phyloP scores from a whole-genome alignment of 768 basidiomycete species.

The Lyophyllum decastes region DNA sequence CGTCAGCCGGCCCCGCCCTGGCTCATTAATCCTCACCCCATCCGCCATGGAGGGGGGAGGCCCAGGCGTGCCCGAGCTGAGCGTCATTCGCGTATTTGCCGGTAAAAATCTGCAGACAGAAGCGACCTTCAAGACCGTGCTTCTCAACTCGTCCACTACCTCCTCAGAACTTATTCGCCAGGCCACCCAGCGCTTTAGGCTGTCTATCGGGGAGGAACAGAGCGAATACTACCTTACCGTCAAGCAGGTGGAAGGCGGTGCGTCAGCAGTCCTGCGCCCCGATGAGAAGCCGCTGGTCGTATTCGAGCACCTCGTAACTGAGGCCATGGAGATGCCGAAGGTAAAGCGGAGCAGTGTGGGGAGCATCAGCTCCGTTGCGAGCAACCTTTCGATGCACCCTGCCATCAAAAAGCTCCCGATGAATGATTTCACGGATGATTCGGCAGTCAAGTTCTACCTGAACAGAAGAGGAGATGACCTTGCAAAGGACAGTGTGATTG shows the following conservation, averaged over 20 bases:
- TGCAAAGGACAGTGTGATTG: slow-evolving; percentile 40
- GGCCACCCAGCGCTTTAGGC: slow-evolving; percentile 91
- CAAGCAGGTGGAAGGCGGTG: slow-evolving; percentile 89
- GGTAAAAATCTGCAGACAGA: slow-evolving; percentile 90
- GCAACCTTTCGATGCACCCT: slow-evolving; percentile 91
- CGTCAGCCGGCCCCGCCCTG: slow-evolving; percentile 64
- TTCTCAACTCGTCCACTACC: slow-evolving; percentile 86
- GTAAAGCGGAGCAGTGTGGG: slow-evolving; percentile 93
- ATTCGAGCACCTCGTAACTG: slow-evolving; percentile 84
- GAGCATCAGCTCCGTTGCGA: slow-evolving; percentile 91
- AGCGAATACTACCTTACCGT: slow-evolving; percentile 86
- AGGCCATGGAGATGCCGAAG: slow-evolving; percentile 78
- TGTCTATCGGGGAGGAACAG: slow-evolving; percentile 62
- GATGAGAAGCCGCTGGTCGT: slow-evolving; percentile 85
- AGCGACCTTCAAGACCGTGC: slow-evolving; percentile 97
- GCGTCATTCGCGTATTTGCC: slow-evolving; percentile 95
- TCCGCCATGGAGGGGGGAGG: slow-evolving; percentile 62
- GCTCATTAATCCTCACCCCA: slow-evolving; percentile 72
- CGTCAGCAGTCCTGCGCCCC: slow-evolving; percentile 69
- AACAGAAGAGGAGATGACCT: slow-evolving; percentile 57
- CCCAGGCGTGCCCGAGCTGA: slow-evolving; percentile 75
- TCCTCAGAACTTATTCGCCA: slow-evolving; percentile 85
- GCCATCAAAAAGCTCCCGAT: slow-evolving; percentile 93
- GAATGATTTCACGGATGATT: slow-evolving; percentile 98
- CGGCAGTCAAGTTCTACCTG: slow-evolving; percentile 94